Evolutionary conservation across 2,329 filamentous ascomycete genomes (phyloP), one percentile per base, ranked within the genome.

Genomic region (Neonectria neomacrospora): DNA sequence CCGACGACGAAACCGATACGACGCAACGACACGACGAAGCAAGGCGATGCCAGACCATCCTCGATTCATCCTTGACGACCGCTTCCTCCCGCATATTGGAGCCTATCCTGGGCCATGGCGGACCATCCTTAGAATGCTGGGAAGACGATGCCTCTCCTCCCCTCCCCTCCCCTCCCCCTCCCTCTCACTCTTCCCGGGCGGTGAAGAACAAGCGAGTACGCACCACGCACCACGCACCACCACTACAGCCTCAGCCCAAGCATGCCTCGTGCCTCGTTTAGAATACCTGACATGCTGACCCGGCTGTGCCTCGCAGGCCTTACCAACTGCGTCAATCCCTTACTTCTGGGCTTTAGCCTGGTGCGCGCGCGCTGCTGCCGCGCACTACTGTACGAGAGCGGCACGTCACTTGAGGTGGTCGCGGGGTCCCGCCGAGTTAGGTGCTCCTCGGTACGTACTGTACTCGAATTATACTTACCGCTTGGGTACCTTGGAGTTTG

Each of bases 371-470:
- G 52, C 50, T 68, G 65, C 67, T 61, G 67, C 58, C 51, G 64
- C 64, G 66, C 61, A 62, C 68, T 68, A 70, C 67, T 68, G 68
- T 68, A 63, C 44, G 61, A 66, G 63, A 67, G 67, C 55, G 67
- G 67, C 68, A 70, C 67, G 66, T 65, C 67, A 67, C 66, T 68
- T 62, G 16, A 37, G 14, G 34, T 37, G 67, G 66, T 39, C 61
- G 63, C 51, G 63, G 65, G 67, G 64, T 68, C 57, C 55, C 57
- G 64, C 56, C 62, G 37, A 45, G 53, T 67, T 66, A 58, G 47
- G 61, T 59, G 44, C 37, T 41, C 48, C 52, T 44, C 23, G 53
- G 58, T 55, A 59, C 53, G 48, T 63, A 55, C 61, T 22, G 42
- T 65, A 66, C 56, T 7, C 16, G n/a, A 37, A 20, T 32, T 56